phyloP scores from a whole-genome alignment of 306 rosid genomes.

The Medicago arabica region DNA sequence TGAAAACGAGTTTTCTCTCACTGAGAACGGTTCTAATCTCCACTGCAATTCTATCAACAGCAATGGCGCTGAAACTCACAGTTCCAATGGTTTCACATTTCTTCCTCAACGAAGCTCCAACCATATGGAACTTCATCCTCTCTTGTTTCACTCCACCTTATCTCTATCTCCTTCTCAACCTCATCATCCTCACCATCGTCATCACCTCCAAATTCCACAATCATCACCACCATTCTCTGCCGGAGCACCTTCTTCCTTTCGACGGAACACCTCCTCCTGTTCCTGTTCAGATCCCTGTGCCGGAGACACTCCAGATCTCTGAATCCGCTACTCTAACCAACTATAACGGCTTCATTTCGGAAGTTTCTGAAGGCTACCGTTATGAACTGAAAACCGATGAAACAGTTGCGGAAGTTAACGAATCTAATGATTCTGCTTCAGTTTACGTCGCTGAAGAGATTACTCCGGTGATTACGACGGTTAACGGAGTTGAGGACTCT shows the following conservation, averaged over 20 bases:
- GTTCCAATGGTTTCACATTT: slow-evolving; percentile 61
- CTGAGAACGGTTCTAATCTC: slow-evolving; percentile 62
- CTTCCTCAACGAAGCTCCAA: slow-evolving; percentile 64
- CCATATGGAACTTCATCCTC: slow-evolving; percentile 58
- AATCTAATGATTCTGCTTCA: slow-evolving; percentile 14
- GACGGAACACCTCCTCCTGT: neutral
- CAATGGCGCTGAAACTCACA: slow-evolving; percentile 68
- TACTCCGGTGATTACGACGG: slow-evolving; percentile 29
- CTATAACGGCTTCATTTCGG: slow-evolving; percentile 35
- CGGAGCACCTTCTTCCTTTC: slow-evolving; percentile 17
- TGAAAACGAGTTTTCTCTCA: slow-evolving; percentile 43
- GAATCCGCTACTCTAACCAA: neutral
- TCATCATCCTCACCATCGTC: slow-evolving; percentile 83
- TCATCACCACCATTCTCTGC: slow-evolving; percentile 28
- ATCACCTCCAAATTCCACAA: slow-evolving; percentile 72
- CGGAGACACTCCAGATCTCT: slow-evolving; percentile 20
- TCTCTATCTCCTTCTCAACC: slow-evolving; percentile 73
- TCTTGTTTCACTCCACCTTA: slow-evolving; percentile 82
- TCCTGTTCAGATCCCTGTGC: slow-evolving; percentile 1
- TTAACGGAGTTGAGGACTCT: slow-evolving; percentile 36
- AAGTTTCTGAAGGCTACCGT: slow-evolving; percentile 18
- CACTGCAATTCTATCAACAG: slow-evolving; percentile 63
- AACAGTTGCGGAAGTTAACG: neutral
- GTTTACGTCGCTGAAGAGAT: neutral
- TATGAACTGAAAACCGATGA: slow-evolving; percentile 32